These are phyloP conservation scores for Trapa bicornis DNA, from an alignment of 345 rosid species.

Conservation along the genomic window DNA sequence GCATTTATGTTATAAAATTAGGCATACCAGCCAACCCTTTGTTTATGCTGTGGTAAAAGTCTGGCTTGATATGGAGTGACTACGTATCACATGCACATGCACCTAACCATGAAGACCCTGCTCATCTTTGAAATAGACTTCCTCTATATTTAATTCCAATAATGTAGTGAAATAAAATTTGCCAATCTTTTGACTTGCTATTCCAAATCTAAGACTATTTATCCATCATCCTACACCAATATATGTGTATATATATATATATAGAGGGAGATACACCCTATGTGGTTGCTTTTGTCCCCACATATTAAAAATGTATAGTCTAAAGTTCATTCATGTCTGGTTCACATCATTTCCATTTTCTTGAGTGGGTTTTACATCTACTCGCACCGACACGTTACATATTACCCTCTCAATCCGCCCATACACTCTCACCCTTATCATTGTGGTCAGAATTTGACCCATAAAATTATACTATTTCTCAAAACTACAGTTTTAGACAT, in stretches of 20 bases:
- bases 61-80: no score
- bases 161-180: no score
- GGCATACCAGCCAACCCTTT: no score
- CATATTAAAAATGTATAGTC: not conserved
- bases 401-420: not conserved
- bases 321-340: not conserved
- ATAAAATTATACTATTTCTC: no score
- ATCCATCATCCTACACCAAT: not conserved
- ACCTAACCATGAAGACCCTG: not conserved
- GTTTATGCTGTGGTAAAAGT: no score
- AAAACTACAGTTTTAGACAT: no score
- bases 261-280: not conserved
- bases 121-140: not conserved
- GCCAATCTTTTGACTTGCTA: not conserved
- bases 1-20: no score
- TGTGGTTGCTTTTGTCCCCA: not conserved
- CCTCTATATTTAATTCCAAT: not conserved
- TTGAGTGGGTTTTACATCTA: not conserved
- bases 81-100: not conserved
- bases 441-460: no score
- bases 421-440: constrained; percentile 5
- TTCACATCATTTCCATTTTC: not conserved
- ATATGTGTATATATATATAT: not conserved
- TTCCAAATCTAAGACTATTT: not conserved
- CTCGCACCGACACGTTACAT: not conserved